Evolutionary conservation across 495 filamentous ascomycete genomes (phyloP), one percentile per base, ranked within the genome.

Genomic region (Articulospora tetracladia): DNA sequence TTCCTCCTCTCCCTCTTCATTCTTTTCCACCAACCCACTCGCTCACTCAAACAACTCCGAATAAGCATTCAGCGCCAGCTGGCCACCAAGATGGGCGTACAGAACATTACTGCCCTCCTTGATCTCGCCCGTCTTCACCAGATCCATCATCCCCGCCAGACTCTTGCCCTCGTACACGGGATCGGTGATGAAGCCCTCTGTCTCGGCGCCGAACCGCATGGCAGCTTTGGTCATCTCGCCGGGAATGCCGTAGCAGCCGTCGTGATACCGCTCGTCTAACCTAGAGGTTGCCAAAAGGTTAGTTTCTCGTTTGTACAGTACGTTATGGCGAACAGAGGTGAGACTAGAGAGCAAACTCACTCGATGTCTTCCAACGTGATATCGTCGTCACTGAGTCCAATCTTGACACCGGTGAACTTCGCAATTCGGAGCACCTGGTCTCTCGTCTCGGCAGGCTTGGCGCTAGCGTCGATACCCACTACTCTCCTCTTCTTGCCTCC

Each of bases 121-220:
- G 47, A 88, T 81, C 62, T 83, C 81, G 4, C 77, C 83, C 46
- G 72, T 75, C 28, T 70, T 72, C n/a, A 87, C 79, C 77, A 86
- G 68, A 64, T 83, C 81, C 68, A 86, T 75, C 80, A 88, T 79
- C 0, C 85, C 84, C 1, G 84, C 83, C 61, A 89, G 68, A 58
- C 79, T 85, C 76, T 87, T 88, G 0, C 86, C 85, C 68, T 85
- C 82, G 63, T 89, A 87, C 1, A 89, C 86, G 0, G 84, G 84
- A 66, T 88, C 85, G 10, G 84, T 86, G 52, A 89, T 84, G 57
- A 87, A 84, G 0, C 77, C 84, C 72, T 87, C 85, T 30, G 80
- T 86, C 61, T 61, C 28, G 4, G 84, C 85, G 1, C 78, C 82
- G 66, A 84, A 85, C 66, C 77, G 76, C 51, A 87, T 86, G 3